Evolutionary conservation across 2,329 filamentous ascomycete genomes (phyloP), one percentile per base, ranked within the genome.

Genomic region (Fusarium annulatum): DNA sequence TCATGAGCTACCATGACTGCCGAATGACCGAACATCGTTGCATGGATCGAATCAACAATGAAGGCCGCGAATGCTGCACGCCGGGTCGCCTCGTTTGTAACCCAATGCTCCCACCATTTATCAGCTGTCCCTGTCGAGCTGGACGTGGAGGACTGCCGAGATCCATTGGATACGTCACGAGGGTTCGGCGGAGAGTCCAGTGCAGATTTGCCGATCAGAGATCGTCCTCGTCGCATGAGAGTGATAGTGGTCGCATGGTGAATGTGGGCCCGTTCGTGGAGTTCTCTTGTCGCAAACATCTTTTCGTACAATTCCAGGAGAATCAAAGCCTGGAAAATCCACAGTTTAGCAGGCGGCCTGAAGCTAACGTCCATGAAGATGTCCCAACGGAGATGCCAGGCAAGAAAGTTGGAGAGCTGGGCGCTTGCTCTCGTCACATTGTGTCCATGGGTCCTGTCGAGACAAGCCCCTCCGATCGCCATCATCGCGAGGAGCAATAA

Each of bases 1-100:
- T 98, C 96, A 78, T 98, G 95, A 5, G 95, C 95, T 12, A 97
- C 95, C 96, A 98, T 98, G 48, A 97, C 95, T 1, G 94, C 96
- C 7, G 95, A 96, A 82, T 98, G 96, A 1, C 96, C 96, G 82
- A 98, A 98, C 93, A 99, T 98, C 34, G 95, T 97, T 2, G 95
- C 95, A 81, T 99, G 96, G 4, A 95, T 97, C 9, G 95, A 97
- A 81, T 99, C 96, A 73, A 98, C 92, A 48, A 98, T 91, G 79
- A 98, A 98, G 0, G 96, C 96, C 2, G 94, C 95, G 83, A 98
- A 98, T 0, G 96, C 96, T 7, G 93, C 94, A 67, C 96, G 90
- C 36, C 94, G 88, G 0, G 95, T 98, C 2, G 96, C 93, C 81
- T 99, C 96, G 57, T 95, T 95, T 18, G 92, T 95, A 77, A 98